phyloP scores from a whole-genome alignment of 2,329 filamentous ascomycete genomes.

The Septoria linicola region DNA sequence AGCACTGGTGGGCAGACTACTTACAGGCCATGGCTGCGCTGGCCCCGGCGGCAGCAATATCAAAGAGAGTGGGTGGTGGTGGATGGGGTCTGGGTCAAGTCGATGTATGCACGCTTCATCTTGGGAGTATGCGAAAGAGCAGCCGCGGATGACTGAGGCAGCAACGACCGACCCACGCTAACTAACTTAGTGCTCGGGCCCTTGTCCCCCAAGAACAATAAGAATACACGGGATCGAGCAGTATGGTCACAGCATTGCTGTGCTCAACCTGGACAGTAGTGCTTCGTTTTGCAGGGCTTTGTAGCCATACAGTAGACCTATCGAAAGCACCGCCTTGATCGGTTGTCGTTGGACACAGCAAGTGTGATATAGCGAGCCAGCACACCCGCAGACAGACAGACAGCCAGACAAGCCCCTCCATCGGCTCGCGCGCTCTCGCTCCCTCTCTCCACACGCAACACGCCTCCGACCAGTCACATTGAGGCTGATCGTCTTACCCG shows the following conservation, averaged over 20 bases:
- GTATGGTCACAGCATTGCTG: no score
- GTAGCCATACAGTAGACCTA: no score
- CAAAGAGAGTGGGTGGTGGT: slow-evolving; percentile 14
- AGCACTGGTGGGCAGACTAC: slow-evolving; percentile 44
- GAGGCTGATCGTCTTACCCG: slow-evolving; percentile 4
- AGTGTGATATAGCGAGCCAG: no score
- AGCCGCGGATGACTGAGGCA: slow-evolving; percentile 2
- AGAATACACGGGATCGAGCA: no score
- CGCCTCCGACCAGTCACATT: slow-evolving; percentile 4
- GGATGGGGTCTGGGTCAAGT: slow-evolving; percentile 16
- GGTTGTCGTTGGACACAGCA: no score
- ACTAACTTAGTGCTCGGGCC: neutral
- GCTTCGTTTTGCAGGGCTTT: no score
- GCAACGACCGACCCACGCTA: neutral
- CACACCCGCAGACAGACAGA: no score
- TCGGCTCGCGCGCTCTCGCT: neutral
- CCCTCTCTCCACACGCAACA: neutral
- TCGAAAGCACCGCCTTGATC: no score
- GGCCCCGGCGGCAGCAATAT: slow-evolving; percentile 28
- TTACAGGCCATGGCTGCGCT: slow-evolving; percentile 59
- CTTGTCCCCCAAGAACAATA: neutral
- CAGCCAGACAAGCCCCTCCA: no score
- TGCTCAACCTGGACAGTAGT: no score
- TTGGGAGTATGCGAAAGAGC: neutral
- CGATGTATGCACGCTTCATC: slow-evolving; percentile 2